Conservation (phyloP, 2,329 filamentous ascomycete genomes). For the Monosporascus sp. region DNA sequence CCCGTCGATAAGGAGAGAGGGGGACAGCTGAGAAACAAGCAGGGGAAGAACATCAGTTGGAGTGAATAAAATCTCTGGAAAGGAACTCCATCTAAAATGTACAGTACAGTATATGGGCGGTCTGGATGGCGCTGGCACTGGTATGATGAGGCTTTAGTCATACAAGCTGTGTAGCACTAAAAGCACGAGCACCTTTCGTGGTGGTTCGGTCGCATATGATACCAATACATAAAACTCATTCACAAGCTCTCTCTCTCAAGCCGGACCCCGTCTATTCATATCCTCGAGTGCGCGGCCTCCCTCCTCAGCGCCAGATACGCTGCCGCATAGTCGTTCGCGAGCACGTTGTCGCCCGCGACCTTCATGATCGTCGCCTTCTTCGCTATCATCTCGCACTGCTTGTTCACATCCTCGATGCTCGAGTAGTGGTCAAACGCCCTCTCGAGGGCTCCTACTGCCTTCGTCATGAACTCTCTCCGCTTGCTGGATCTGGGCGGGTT, state of each 20-base stretch:
- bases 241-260: not conserved
- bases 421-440: conserved; percentile 61
- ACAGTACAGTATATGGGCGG: conserved; percentile 3
- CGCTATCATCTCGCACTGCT: conserved; percentile 72
- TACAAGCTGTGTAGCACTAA: not conserved
- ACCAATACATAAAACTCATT: not conserved
- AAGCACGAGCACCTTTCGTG: not conserved
- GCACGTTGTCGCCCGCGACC: conserved; percentile 56
- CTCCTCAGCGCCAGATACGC: conserved; percentile 57
- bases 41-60: conserved; percentile 40
- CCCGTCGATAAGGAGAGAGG: conserved; percentile 16
- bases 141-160: not conserved
- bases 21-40: conserved; percentile 35
- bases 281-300: conserved; percentile 25
- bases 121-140: not conserved
- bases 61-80: conserved; percentile 10
- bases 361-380: conserved; percentile 78
- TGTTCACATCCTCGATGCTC: conserved; percentile 61
- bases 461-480: conserved; percentile 52
- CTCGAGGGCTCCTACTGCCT: conserved; percentile 57
- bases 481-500: conserved; percentile 36
- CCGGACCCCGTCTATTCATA: not conserved
- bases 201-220: not conserved
- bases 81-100: not conserved
- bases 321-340: conserved; percentile 63